Base-by-base conservation (phyloP, 352 stramenopile genomes). In the Pythium phragmiticola region DNA sequence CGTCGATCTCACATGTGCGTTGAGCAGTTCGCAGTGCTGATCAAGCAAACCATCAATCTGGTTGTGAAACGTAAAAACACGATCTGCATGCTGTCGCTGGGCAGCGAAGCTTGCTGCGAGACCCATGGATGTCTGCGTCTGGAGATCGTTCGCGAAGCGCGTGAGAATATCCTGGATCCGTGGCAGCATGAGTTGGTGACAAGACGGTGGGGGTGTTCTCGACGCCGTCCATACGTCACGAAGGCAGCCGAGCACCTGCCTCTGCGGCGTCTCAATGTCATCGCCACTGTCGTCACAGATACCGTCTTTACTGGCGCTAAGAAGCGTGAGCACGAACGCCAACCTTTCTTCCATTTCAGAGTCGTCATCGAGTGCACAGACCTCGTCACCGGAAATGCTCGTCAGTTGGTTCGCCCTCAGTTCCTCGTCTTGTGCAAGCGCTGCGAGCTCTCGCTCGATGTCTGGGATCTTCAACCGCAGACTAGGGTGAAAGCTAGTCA, bases 31-130 rank as follows among this genome's bases (percentile, higher is more conserved):
- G 11, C 39, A 7, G 17, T 39, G 39, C 39, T 17, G 39, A 13
- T 46, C 17, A 16, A 46, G 16, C 4, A 11, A 30, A n/a, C 19
- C 6, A 43, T 65, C 57, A 23, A 57, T 42, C 36, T 65, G 47
- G 19, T 65, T 65, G 26, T 65, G 57, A 7, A 65, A 43, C 12
- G 57, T 51, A 7, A 36, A 65, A 11, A 52, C 17, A 17, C 37
- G 57, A 21, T 57, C 37, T 0, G 37, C 34, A n/a, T 28, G 26
- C 26, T 58, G 47, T 14, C 36, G 46, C 16, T 57, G 36, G 0
- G 46, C 37, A 2, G 48, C 36, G 28, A 54, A 62, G 5, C 26
- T 54, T 3, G 36, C 21, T 21, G 36, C 46, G 14, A 2, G 9
- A 7, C n/a, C 30, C 17, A 23, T 37, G 26, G 17, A 23, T 21